Evolutionary conservation across 2,329 filamentous ascomycete genomes (phyloP).

Genomic region (Fusarium duplospermum): DNA sequence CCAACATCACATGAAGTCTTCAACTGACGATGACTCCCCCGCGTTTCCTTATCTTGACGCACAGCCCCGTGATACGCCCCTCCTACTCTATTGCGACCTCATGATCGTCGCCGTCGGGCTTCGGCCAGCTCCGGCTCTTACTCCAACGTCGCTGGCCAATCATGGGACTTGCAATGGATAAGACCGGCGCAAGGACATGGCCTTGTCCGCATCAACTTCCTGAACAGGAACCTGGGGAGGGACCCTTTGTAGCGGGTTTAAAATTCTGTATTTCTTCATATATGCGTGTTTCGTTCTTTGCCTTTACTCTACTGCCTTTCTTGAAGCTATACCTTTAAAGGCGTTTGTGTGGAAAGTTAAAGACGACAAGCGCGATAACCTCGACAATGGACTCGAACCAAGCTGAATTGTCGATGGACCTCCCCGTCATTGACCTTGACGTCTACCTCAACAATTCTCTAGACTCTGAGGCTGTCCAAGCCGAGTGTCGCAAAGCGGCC

Average conservation of each 20-base stretch:
- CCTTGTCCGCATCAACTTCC: slow-evolving; percentile 35
- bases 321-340: neutral
- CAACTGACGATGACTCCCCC: neutral
- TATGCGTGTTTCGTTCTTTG: neutral
- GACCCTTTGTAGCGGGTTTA: slow-evolving; percentile 15
- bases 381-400: slow-evolving; percentile 38
- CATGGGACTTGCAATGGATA: slow-evolving; percentile 17
- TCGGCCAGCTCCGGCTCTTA: slow-evolving; percentile 35
- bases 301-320: neutral
- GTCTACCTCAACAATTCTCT: slow-evolving; percentile 60
- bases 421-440: slow-evolving; percentile 70
- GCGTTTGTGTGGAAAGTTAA: neutral
- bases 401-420: slow-evolving; percentile 60
- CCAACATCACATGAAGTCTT: neutral
- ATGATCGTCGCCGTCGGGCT: slow-evolving; percentile 25
- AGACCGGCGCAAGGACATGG: slow-evolving; percentile 25
- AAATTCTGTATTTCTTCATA: neutral
- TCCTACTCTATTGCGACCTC: slow-evolving; percentile 21
- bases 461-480: slow-evolving; percentile 57
- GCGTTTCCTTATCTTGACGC: neutral
- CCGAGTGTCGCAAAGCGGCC: slow-evolving; percentile 66
- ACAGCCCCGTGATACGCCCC: slow-evolving; percentile 7
- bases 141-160: slow-evolving; percentile 23
- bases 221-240: slow-evolving; percentile 21
- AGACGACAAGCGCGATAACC: neutral